A percentile compares a stretch with the other conserved stretches of the same genome.
Conservation (phyloP, 345 rosid genomes). For the Dovyalis caffra region DNA sequence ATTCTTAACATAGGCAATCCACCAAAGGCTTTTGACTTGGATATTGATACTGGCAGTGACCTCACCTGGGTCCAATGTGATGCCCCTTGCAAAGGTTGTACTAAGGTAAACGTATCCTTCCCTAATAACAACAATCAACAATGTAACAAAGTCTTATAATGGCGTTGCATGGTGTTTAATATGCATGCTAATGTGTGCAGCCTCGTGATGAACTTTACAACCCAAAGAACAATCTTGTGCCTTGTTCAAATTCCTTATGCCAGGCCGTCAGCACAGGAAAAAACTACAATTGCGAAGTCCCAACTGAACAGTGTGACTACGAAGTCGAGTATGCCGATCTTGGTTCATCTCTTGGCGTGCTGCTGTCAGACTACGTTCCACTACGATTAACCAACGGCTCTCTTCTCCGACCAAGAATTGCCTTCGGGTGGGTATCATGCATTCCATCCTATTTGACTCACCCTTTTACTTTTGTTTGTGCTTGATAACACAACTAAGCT, state of each 20-base stretch:
- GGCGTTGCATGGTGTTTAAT: conserved; percentile 1
- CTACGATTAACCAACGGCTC: conserved; percentile 59
- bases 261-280: conserved; percentile 35
- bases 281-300: conserved; percentile 38
- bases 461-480: background rate
- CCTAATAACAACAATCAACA: background rate
- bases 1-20: conserved; percentile 64
- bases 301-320: conserved; percentile 79
- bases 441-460: background rate
- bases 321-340: conserved; percentile 71
- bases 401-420: conserved; percentile 36
- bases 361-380: conserved; percentile 57
- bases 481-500: background rate
- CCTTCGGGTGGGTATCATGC: conserved; percentile 65
- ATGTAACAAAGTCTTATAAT: background rate
- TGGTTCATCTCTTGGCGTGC: conserved; percentile 74
- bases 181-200: conserved; percentile 33
- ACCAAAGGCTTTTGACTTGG: conserved; percentile 74
- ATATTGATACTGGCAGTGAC: conserved; percentile 95
- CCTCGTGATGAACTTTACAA: conserved; percentile 58
- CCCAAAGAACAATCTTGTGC: conserved; percentile 56
- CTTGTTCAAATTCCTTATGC: conserved; percentile 55
- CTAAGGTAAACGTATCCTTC: conserved; percentile 44
- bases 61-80: conserved; percentile 96
- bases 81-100: conserved; percentile 89